Conservation (phyloP, 2,329 filamentous ascomycete species). For the Leptographium galeiforme region DNA sequence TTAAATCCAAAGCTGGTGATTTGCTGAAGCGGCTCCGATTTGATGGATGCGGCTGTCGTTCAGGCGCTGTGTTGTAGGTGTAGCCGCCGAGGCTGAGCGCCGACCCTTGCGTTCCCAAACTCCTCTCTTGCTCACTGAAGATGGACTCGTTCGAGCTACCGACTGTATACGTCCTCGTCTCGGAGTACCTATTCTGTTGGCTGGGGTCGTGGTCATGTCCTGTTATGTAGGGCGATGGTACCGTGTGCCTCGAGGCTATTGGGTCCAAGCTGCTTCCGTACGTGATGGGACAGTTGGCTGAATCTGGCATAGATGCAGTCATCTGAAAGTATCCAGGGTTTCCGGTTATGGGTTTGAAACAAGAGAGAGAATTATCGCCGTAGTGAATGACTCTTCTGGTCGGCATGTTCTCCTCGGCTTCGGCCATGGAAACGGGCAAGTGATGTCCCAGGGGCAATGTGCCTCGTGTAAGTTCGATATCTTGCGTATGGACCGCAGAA, state of each 20-base stretch:
- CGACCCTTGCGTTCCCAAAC: not conserved
- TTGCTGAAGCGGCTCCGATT: not conserved
- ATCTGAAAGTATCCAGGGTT: not conserved
- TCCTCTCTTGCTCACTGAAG: slow-evolving; percentile 22
- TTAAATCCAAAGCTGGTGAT: no score
- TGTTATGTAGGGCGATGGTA: no score
- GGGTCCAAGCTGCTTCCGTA: not conserved
- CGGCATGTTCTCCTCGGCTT: not conserved
- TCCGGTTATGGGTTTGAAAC: not conserved
- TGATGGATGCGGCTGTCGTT: not conserved
- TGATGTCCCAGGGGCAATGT: not conserved
- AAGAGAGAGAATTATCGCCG: not conserved
- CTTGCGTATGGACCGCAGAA: not conserved
- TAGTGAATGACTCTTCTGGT: not conserved
- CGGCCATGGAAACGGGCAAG: no score
- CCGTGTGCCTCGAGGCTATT: no score
- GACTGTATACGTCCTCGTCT: not conserved
- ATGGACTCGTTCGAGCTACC: not conserved
- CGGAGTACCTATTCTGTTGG: not conserved
- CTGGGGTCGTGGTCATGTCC: not conserved
- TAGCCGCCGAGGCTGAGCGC: not conserved
- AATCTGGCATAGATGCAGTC: not conserved
- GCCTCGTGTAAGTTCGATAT: not conserved
- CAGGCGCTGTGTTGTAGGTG: not conserved
- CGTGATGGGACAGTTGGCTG: not conserved